Percentiles rank a stretch among this genome's conserved stretches.
Conservation (phyloP, 2,329 filamentous ascomycete genomes). For the Alternaria alternata region DNA sequence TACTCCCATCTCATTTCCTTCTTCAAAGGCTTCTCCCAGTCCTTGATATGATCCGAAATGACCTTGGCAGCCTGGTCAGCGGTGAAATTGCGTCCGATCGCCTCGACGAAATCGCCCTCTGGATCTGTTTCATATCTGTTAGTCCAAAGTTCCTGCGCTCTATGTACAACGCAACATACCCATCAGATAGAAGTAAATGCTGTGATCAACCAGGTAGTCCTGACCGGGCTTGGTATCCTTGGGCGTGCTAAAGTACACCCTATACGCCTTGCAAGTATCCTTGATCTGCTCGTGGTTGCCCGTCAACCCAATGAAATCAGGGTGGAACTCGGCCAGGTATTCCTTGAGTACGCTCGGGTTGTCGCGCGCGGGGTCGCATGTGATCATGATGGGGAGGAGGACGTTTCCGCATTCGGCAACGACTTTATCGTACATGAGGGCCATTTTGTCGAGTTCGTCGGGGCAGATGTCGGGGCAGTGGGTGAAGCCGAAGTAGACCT, state of each 20-base stretch:
- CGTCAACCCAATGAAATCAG: slow-evolving; percentile 84
- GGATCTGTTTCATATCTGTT: slow-evolving; percentile 69
- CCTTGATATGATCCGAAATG: slow-evolving; percentile 85
- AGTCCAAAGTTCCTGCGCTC: slow-evolving; percentile 9
- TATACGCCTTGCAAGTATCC: slow-evolving; percentile 91
- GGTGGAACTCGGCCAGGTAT: slow-evolving; percentile 92
- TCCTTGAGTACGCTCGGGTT: slow-evolving; percentile 82
- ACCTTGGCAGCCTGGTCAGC: slow-evolving; percentile 84
- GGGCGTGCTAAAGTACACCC: slow-evolving; percentile 97
- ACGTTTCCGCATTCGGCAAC: slow-evolving; percentile 57
- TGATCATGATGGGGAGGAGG: slow-evolving; percentile 87
- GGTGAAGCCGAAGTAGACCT: slow-evolving; percentile 98
- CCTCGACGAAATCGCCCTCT: slow-evolving; percentile 97
- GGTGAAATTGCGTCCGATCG: slow-evolving; percentile 91
- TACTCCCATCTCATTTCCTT: slow-evolving; percentile 48
- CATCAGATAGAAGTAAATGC: slow-evolving; percentile 99
- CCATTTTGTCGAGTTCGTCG: slow-evolving; percentile 99
- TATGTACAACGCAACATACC: slow-evolving; percentile 56
- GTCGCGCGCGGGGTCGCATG: slow-evolving; percentile 92
- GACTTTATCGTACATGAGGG: slow-evolving; percentile 83
- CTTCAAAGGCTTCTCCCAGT: slow-evolving; percentile 71
- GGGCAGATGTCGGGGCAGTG: slow-evolving; percentile 99
- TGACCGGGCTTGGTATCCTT: slow-evolving; percentile 86
- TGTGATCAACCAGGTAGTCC: slow-evolving; percentile 98
- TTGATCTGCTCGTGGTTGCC: slow-evolving; percentile 95